A percentile compares a stretch with the other conserved stretches of the same genome.
phyloP scores from a whole-genome alignment of 257 asterid genomes.

The Orobanche coerulescens region DNA sequence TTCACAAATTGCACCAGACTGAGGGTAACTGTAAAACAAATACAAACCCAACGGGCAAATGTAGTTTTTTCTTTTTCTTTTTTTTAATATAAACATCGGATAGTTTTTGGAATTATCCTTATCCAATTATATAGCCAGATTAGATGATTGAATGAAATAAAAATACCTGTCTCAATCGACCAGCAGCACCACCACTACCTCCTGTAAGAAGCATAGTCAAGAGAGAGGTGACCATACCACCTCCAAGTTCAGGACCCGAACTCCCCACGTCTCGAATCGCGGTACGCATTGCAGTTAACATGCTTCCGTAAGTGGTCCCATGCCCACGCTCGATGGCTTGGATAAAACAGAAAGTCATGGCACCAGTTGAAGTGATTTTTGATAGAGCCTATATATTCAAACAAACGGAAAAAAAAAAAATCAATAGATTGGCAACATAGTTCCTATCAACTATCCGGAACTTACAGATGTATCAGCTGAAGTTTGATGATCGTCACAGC shows the following conservation, averaged over 20 bases:
- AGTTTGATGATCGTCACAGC: slow-evolving; percentile 91
- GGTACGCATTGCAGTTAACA: slow-evolving; percentile 71
- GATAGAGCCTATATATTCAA: slow-evolving; percentile 76
- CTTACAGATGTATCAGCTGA: slow-evolving; percentile 95
- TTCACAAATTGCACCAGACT: neutral
- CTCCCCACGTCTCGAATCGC: slow-evolving; percentile 65
- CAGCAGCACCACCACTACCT: slow-evolving; percentile 54
- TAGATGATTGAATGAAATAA: neutral
- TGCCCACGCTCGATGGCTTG: slow-evolving; percentile 96
- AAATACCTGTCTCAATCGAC: slow-evolving; percentile 69
- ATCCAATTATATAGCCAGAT: neutral
- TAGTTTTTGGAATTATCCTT: neutral
- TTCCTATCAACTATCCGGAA: slow-evolving; percentile 14
- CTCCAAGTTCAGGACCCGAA: slow-evolving; percentile 57
- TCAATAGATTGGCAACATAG: neutral
- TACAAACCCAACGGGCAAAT: neutral
- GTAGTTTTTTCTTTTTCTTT: too few relatives aligned
- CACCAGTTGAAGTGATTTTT: slow-evolving; percentile 88
- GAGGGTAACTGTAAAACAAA: too few relatives aligned
- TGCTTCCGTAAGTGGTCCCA: slow-evolving; percentile 71
- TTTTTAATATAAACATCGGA: neutral
- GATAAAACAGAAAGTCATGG: slow-evolving; percentile 93
- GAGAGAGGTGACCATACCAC: slow-evolving; percentile 66
- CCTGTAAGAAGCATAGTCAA: slow-evolving; percentile 77
- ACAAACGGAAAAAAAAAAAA: slow-evolving; percentile 21